These are phyloP conservation scores for Umbelopsis ramanniana DNA, from an alignment of 192 early-diverging fungal genomes.

Conservation along the genomic window DNA sequence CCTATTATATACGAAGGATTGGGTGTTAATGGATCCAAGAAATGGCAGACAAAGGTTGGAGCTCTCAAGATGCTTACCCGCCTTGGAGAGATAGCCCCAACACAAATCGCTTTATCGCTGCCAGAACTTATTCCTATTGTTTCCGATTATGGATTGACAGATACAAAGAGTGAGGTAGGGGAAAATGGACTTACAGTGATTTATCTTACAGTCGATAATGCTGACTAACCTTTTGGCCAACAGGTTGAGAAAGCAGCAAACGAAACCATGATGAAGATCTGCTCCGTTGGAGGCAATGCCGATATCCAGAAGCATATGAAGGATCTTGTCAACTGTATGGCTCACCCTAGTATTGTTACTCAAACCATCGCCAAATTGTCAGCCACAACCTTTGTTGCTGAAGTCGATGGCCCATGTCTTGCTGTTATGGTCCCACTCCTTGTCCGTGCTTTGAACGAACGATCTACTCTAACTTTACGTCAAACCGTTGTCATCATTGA, in stretches of 20 bases:
- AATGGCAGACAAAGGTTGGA: conserved; percentile 78
- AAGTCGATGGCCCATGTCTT: conserved; percentile 76
- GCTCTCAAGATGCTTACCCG: conserved; percentile 51
- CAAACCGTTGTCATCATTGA: conserved; percentile 79
- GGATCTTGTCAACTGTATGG: conserved; percentile 75
- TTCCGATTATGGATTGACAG: conserved; percentile 66
- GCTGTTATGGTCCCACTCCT: conserved; percentile 82
- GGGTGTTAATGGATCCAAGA: conserved; percentile 56
- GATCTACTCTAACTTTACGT: conserved; percentile 67
- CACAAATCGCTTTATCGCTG: conserved; percentile 52
- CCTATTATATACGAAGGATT: conserved; percentile 67
- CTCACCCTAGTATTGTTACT: conserved; percentile 75
- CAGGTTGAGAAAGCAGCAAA: conserved; percentile 45
- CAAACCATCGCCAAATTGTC: conserved; percentile 64
- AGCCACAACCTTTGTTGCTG: conserved; percentile 78
- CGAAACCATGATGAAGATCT: conserved; percentile 69
- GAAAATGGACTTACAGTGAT: background rate
- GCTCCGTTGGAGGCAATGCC: conserved; percentile 74
- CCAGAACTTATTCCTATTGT: conserved; percentile 72
- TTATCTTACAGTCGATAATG: background rate
- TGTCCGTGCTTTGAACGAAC: conserved; percentile 67
- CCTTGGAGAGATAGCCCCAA: conserved; percentile 48
- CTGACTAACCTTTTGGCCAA: background rate
- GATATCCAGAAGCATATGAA: conserved; percentile 74
- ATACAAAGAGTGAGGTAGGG: conserved; percentile 74